Conservation (phyloP, 1,139 yeast genomes). For the Saccharomyces hybrid region DNA sequence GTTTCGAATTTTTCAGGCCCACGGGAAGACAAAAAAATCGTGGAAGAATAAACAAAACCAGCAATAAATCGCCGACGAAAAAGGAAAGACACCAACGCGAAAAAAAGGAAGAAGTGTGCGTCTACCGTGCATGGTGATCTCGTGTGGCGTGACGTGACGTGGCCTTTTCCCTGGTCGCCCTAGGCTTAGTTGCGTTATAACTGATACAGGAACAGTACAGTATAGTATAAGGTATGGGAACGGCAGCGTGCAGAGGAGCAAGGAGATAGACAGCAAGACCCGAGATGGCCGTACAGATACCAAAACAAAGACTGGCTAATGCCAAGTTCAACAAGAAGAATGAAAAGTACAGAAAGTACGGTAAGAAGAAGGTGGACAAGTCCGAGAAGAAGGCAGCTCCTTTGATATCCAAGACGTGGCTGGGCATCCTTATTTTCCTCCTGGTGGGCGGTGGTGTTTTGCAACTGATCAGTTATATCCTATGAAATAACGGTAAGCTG, state of each 20-base stretch:
- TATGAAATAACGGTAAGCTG: conserved; percentile 26
- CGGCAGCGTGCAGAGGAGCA: background rate
- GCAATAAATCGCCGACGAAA: background rate
- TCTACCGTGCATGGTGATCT: background rate
- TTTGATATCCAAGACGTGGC: conserved; percentile 33
- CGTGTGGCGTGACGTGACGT: background rate
- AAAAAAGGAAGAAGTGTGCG: background rate
- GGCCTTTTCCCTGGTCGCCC: background rate
- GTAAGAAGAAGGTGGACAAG: conserved; percentile 44
- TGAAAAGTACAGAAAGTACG: conserved; percentile 56
- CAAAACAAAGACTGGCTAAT: conserved; percentile 79
- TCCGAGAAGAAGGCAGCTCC: conserved; percentile 32
- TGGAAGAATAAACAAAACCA: background rate
- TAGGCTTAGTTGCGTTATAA: background rate
- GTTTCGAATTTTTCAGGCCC: background rate
- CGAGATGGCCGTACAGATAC: conserved; percentile 51
- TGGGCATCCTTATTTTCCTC: conserved; percentile 52
- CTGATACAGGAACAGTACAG: background rate
- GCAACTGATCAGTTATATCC: conserved; percentile 51
- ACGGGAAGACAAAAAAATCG: background rate
- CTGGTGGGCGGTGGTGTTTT: conserved; percentile 78
- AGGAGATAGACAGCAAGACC: background rate
- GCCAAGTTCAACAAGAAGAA: conserved; percentile 68
- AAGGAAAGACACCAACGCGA: conserved; percentile 1
- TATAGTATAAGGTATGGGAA: background rate